Conservation (phyloP, 805 yeast genomes). For the Suhomyces tanzawaensis region DNA sequence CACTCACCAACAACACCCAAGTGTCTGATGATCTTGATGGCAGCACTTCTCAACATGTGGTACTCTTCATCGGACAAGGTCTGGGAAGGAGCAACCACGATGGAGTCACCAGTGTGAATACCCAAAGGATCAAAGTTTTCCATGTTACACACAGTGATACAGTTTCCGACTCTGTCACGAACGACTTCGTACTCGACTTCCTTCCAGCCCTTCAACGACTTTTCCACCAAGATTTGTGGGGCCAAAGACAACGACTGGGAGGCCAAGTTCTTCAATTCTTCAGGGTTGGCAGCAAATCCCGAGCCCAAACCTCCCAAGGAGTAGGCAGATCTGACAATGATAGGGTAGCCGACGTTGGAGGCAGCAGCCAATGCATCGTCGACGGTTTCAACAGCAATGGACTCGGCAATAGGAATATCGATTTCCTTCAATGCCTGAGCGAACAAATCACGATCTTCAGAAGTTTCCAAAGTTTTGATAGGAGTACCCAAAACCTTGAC, state of each 20-base stretch:
- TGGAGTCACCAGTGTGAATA: constrained; percentile 98
- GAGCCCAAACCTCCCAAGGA: constrained; percentile 98
- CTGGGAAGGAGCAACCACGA: constrained; percentile 98
- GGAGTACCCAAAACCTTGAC: constrained; percentile 98
- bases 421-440: constrained; percentile 95
- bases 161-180: constrained; percentile 92
- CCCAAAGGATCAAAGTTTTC: constrained; percentile 98
- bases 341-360: constrained; percentile 83
- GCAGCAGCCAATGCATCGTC: constrained; percentile 96
- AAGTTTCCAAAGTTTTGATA: constrained; percentile 88
- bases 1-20: constrained; percentile 99
- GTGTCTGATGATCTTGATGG: constrained; percentile 95
- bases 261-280: constrained; percentile 82
- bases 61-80: constrained; percentile 95
- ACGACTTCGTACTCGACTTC: constrained; percentile 99
- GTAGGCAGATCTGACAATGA: constrained; percentile 95
- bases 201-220: constrained; percentile 98
- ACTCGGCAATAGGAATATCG: constrained; percentile 93
- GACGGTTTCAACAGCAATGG: constrained; percentile 90
- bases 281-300: constrained; percentile 85
- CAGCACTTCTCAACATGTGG: constrained; percentile 97
- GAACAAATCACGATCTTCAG: constrained; percentile 96
- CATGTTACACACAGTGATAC: constrained; percentile 99
- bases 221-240: constrained; percentile 95
- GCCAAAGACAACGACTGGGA: constrained; percentile 86